Conservation (phyloP, 179 eudicot species). For the Silene coronaria region DNA sequence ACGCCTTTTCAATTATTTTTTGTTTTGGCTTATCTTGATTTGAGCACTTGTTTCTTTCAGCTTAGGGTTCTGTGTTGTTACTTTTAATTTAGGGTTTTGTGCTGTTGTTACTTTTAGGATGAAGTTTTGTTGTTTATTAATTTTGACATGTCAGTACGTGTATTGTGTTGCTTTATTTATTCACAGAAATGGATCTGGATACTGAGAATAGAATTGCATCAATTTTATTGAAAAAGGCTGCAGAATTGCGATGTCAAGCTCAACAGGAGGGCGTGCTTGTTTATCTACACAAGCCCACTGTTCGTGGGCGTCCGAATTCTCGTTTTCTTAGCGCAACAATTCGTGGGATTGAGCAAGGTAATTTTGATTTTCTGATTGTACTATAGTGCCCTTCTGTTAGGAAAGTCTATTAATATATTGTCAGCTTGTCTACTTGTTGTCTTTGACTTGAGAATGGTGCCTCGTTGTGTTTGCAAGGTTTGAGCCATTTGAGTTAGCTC, state of each 20-base stretch:
- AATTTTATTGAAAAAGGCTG: constrained; percentile 75
- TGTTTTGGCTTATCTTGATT: no score
- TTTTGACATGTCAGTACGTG: not conserved
- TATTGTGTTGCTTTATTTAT: no score
- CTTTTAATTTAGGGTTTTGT: no score
- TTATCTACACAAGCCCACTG: constrained; percentile 64
- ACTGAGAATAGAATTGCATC: constrained; percentile 86
- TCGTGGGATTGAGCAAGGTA: constrained; percentile 85
- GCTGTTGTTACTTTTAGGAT: no score
- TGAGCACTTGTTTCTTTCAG: no score
- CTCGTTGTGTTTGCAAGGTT: no score
- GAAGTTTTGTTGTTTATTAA: not conserved
- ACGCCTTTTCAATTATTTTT: not conserved
- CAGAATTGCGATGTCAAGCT: constrained; percentile 76
- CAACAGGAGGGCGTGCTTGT: constrained; percentile 73
- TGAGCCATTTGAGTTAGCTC: no score
- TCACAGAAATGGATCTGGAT: constrained; percentile 55
- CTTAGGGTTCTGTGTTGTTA: no score
- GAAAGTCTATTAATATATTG: no score
- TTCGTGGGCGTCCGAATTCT: constrained; percentile 82
- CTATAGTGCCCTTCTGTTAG: no score
- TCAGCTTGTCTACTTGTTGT: no score
- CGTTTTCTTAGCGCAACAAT: constrained; percentile 87
- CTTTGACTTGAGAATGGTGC: no score
- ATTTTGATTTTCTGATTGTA: not conserved